Base-by-base conservation (phyloP, 257 asterid species). In the Leptodermis oblonga region DNA sequence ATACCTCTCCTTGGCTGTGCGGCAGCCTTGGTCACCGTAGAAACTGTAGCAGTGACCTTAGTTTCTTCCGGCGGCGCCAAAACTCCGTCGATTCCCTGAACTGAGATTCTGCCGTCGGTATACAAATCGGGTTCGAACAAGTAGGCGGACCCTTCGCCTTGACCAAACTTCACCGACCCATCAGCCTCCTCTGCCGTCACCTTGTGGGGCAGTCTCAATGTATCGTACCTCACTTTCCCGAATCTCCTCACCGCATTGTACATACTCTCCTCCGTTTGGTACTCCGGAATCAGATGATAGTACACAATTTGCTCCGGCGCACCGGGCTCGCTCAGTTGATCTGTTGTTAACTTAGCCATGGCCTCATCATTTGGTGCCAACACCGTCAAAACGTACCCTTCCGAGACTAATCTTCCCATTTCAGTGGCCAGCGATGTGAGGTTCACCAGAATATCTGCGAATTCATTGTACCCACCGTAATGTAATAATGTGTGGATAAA, bases 261-360 rank as follows among this genome's bases (percentile, higher is more conserved):
- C 99, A 93, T 93, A 46, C 99, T 93, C 63, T 93, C 99, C 64
- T 93, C 99, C 5, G 97, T 90, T 45, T 93, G 97, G 25, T 93
- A 93, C 83, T 93, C 99, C 0, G 99, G 96, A 4, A 93, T 75
- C 31, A 92, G 2, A 77, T 92, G 98, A 26, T 87, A 92, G n/a
- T 92, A 92, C 80, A 92, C 86, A 22, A 93, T 93, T 49, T 87
- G 96, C 86, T 93, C 99, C 73, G 97, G 97, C 8, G 98, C 93
- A 4, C 96, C 98, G 0, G 98, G 96, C 49, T 93, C 99, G 14
- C 91, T 84, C 72, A 93, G 31, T 51, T 87, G 96, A 79, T 93
- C 99, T 1, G 96, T 85, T 1, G 92, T 87, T 0, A 93, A 39
- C 73, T 93, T 93, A 20, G 97, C 96, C 99, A 93, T 90, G 20